These are phyloP conservation scores for Solanum paucissectum DNA, from an alignment of 257 asterid genomes.

Conservation along the genomic window DNA sequence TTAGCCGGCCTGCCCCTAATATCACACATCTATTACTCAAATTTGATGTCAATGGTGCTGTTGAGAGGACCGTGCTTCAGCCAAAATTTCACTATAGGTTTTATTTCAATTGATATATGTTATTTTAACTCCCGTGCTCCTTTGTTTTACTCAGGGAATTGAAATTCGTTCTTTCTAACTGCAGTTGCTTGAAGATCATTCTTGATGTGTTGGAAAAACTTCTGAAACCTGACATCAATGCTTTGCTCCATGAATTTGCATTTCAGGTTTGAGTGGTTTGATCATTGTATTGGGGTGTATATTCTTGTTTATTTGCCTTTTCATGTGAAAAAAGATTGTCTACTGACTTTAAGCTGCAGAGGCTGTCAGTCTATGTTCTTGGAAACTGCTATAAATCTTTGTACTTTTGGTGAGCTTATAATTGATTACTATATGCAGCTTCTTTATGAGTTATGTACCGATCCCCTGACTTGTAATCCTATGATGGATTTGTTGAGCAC, in stretches of 20 bases:
- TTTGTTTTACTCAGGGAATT: conserved; percentile 8
- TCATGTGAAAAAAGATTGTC: background rate
- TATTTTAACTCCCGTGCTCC: background rate
- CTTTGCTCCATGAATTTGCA: conserved; percentile 86
- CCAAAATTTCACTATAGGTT: conserved; percentile 95
- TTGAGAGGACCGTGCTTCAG: conserved; percentile 79
- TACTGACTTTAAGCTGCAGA: background rate
- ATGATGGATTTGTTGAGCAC: conserved; percentile 67
- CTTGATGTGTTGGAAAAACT: conserved; percentile 79
- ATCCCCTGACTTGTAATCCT: conserved; percentile 80
- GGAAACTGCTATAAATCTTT: background rate
- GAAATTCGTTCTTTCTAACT: conserved; percentile 7
- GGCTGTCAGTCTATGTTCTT: background rate
- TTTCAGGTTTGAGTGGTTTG: conserved; percentile 54
- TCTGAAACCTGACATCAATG: conserved; percentile 74
- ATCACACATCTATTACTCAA: conserved; percentile 79
- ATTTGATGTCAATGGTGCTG: conserved; percentile 71
- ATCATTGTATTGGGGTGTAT: background rate
- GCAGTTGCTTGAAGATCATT: conserved; percentile 92
- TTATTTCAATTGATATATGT: background rate
- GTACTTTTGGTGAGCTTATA: conserved; percentile 12
- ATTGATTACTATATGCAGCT: conserved; percentile 45
- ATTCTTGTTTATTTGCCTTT: background rate
- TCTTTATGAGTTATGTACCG: conserved; percentile 71
- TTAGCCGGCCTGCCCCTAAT: conserved; percentile 80